A percentile compares a stretch with the other conserved stretches of the same genome.
phyloP scores from a whole-genome alignment of 1,139 yeast species.

The Diutina scorzettiae region DNA sequence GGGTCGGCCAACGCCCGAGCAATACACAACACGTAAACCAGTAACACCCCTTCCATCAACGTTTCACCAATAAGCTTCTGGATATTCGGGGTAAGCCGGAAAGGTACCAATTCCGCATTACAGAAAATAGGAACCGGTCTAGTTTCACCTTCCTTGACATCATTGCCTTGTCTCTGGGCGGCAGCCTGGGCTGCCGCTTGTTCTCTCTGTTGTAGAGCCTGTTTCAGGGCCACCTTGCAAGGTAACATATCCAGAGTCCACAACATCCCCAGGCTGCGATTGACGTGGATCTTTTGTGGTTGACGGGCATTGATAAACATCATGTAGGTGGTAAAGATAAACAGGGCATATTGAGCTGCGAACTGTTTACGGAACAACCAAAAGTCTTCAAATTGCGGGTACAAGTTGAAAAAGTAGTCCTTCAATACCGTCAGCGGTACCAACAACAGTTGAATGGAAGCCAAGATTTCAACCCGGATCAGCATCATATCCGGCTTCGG shows the following conservation, averaged over 20 bases:
- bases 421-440: conserved; percentile 81
- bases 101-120: conserved; percentile 92
- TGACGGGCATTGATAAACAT: conserved; percentile 89
- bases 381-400: conserved; percentile 79
- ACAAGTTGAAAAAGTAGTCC: conserved; percentile 50
- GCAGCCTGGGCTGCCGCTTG: conserved; percentile 3
- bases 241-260: conserved; percentile 97
- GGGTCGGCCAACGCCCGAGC: conserved; percentile 87
- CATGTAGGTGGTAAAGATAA: conserved; percentile 86
- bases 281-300: conserved; percentile 85
- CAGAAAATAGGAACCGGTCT: conserved; percentile 79
- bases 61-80: conserved; percentile 91
- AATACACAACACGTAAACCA: conserved; percentile 75
- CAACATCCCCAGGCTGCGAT: conserved; percentile 73
- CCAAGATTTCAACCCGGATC: conserved; percentile 79
- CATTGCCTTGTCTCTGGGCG: conserved; percentile 2
- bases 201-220: conserved; percentile 1
- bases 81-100: conserved; percentile 90
- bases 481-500: conserved; percentile 90
- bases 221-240: conserved; percentile 54
- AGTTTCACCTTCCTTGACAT: conserved; percentile 36
- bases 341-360: conserved; percentile 91
- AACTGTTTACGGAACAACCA: conserved; percentile 96
- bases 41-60: conserved; percentile 80
- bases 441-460: conserved; percentile 76